Base-by-base conservation (phyloP, 116 monocot species). In the Papilionanthe hybrid region DNA sequence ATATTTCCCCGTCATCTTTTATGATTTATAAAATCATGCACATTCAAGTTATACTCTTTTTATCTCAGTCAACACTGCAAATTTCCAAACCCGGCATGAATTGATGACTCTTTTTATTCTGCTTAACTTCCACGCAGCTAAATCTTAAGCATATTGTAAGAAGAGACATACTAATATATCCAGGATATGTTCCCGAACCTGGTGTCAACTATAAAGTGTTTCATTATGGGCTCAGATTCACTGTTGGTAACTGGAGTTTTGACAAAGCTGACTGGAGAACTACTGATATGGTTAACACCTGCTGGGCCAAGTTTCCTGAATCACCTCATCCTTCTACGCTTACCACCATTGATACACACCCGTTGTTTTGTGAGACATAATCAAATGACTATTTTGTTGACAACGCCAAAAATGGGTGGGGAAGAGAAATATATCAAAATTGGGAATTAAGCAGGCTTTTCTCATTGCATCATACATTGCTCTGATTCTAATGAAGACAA, bases 271-370 rank as follows among this genome's bases (percentile, higher is more conserved):
- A 93, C 18, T 99, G 99, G 99, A 86, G 99, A 77, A 57, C 82
- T 37, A 72, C 66, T 53, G 95, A 99, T 75, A 68, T 99, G 48
- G 93, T 88, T 12, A 99, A 99, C 75, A 90, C 80, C n/a, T 99
- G 99, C 82, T 95, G 99, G 99, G 86, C 87, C 50, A 99, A 92
- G 77, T 99, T 99, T 83, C 95, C 99, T 32, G 93, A 99, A 30
- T 95, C 99, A 4, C 99, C 53, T 3, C 81, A 91, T 84, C 90
- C 92, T 43, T 83, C 88, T 71, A 85, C 76, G 20, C 78, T 95
- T 80, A 63, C 85, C 19, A 71, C 72, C n/a, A 53, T 53, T 53
- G 53, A 53, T 53, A 53, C 15, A 15, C 13, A 53, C 15, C 15
- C 4, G 4, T 18, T 53, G 13, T 53, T 53, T 4, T 4, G 15